phyloP scores from a whole-genome alignment of 305 asterid species.

The Solanum hybrid region DNA sequence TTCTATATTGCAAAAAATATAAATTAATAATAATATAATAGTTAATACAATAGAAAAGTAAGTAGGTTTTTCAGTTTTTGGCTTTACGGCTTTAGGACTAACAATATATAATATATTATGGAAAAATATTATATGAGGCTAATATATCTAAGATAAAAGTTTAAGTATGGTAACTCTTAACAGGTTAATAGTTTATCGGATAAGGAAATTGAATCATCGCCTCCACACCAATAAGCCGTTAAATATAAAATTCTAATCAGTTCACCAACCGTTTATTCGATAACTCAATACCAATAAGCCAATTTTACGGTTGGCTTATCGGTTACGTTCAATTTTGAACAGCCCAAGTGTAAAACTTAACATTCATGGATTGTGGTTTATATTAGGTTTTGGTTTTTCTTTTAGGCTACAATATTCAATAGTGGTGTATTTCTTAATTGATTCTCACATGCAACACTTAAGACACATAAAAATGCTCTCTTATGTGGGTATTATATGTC shows the following conservation, averaged over 20 bases:
- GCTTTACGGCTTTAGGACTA: neutral
- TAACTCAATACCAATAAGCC: neutral
- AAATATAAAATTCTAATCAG: neutral
- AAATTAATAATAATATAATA: no score
- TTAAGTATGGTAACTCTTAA: neutral
- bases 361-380: neutral
- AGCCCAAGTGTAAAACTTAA: neutral
- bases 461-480: neutral
- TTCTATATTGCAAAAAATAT: neutral
- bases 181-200: neutral
- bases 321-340: neutral
- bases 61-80: neutral
- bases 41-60: neutral
- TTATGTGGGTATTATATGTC: neutral
- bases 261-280: neutral
- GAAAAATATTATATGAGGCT: neutral
- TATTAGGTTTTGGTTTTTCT: neutral
- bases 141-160: neutral
- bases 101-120: neutral
- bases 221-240: neutral
- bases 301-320: neutral
- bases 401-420: neutral
- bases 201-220: neutral
- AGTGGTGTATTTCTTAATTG: neutral
- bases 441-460: neutral